phyloP scores from a whole-genome alignment of 768 basidiomycete species.

The Cystobasidium ongulense region DNA sequence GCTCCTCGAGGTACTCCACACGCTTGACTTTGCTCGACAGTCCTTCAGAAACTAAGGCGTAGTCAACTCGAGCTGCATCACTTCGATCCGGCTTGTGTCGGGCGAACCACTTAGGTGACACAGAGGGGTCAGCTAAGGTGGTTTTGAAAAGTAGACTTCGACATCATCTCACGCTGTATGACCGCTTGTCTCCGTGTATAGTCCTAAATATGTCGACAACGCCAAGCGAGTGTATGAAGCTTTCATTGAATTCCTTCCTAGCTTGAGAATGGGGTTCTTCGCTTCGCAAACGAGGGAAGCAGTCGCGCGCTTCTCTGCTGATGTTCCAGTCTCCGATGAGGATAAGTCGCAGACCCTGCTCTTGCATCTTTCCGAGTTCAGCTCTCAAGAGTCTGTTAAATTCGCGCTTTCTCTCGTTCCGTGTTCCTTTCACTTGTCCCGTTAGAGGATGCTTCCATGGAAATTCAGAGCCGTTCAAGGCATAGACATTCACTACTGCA shows the following conservation, averaged over 20 bases:
- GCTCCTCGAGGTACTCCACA: constrained; percentile 28
- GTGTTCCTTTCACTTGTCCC: constrained; percentile 20
- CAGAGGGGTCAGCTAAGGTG: neutral
- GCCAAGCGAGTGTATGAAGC: constrained; percentile 31
- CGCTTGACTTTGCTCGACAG: neutral
- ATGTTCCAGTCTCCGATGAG: constrained; percentile 39
- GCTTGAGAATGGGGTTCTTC: constrained; percentile 35
- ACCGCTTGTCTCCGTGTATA: constrained; percentile 30
- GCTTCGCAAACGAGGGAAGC: constrained; percentile 36
- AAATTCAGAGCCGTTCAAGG: constrained; percentile 34
- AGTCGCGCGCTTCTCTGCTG: constrained; percentile 30
- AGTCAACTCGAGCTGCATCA: constrained; percentile 37
- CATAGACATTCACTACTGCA: constrained; percentile 30
- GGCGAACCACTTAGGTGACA: constrained; percentile 33
- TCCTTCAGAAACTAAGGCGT: constrained; percentile 28
- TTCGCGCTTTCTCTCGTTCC: constrained; percentile 34
- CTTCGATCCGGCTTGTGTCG: constrained; percentile 31
- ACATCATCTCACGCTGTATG: constrained; percentile 28
- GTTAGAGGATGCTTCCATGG: constrained; percentile 29
- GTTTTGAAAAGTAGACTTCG: neutral
- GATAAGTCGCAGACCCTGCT: constrained; percentile 17
- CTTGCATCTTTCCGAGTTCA: constrained; percentile 29
- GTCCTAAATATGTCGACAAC: constrained; percentile 35
- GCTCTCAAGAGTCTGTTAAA: constrained; percentile 35
- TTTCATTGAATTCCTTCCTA: constrained; percentile 37